Evolutionary conservation across 768 basidiomycete genomes (phyloP).

Genomic region (Rhodotorula toruloides): DNA sequence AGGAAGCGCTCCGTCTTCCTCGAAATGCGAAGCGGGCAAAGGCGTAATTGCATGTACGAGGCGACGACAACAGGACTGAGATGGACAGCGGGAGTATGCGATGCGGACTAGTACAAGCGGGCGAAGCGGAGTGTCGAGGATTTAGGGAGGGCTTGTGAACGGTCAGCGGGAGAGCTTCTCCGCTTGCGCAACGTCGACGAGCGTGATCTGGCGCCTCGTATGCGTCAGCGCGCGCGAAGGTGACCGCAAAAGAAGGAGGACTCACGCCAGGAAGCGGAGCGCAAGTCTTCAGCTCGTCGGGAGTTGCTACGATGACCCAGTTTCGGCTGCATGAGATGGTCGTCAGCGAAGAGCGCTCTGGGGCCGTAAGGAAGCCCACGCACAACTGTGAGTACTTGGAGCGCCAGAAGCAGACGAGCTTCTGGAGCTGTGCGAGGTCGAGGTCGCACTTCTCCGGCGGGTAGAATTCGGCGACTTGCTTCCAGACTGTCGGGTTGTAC

Average conservation of each 20-base stretch:
- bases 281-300: background rate
- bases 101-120: too few species aligned
- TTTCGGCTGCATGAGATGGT: constrained; percentile 1
- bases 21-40: too few species aligned
- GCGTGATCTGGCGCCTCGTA: background rate
- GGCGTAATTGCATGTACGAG: too few species aligned
- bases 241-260: background rate
- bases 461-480: background rate
- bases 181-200: constrained; percentile 3
- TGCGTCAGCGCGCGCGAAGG: background rate
- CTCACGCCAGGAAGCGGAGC: constrained; percentile 6
- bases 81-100: too few species aligned
- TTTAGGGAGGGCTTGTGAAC: too few species aligned
- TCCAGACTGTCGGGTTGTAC: background rate
- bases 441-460: background rate
- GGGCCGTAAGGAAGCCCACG: background rate
- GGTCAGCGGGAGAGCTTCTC: background rate
- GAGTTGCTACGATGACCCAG: constrained; percentile 21
- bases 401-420: constrained; percentile 11
- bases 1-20: too few species aligned
- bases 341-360: too few species aligned
- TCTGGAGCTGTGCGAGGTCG: constrained; percentile 3
- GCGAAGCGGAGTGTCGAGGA: too few species aligned
- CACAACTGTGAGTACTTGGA: constrained; percentile 10
- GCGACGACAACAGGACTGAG: too few species aligned